These are phyloP conservation scores for Pythium phragmitis DNA, from an alignment of 352 stramenopile genomes.

Conservation along the genomic window DNA sequence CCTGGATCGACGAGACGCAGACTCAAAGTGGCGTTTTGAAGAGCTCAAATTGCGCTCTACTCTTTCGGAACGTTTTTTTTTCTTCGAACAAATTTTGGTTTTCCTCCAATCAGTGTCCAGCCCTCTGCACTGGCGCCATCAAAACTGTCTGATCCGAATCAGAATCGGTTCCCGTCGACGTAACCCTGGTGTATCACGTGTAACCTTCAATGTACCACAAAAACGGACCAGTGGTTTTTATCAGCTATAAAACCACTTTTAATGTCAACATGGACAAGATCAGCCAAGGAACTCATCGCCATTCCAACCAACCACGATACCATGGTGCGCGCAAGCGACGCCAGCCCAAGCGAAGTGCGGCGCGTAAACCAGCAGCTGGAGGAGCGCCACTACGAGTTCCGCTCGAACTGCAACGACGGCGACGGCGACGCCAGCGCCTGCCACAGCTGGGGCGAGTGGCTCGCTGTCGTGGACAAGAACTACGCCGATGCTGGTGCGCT, in stretches of 20 bases:
- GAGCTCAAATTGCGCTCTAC: no score
- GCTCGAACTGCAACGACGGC: constrained; percentile 83
- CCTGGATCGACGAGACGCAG: neutral
- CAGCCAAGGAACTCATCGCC: neutral
- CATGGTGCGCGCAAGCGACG: constrained; percentile 30
- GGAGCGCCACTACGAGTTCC: constrained; percentile 87
- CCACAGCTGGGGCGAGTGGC: constrained; percentile 86
- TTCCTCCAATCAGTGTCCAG: no score
- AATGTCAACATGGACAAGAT: constrained; percentile 15
- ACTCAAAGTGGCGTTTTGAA: neutral
- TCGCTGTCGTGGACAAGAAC: constrained; percentile 87
- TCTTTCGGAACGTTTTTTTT: neutral
- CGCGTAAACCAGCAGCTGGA: constrained; percentile 85
- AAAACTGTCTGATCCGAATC: neutral
- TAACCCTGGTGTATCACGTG: no score
- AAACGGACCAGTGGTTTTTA: constrained; percentile 19
- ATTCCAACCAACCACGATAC: neutral
- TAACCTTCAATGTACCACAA: constrained; percentile 2
- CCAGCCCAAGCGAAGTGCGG: constrained; percentile 57
- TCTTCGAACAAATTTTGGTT: neutral
- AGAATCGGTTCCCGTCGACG: neutral
- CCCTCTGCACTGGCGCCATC: no score
- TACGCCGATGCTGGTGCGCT: constrained; percentile 63
- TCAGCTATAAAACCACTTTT: neutral
- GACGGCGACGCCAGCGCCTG: constrained; percentile 81